Evolutionary conservation across 805 yeast genomes (phyloP).

Genomic region (Phaffomyces opuntiae): DNA sequence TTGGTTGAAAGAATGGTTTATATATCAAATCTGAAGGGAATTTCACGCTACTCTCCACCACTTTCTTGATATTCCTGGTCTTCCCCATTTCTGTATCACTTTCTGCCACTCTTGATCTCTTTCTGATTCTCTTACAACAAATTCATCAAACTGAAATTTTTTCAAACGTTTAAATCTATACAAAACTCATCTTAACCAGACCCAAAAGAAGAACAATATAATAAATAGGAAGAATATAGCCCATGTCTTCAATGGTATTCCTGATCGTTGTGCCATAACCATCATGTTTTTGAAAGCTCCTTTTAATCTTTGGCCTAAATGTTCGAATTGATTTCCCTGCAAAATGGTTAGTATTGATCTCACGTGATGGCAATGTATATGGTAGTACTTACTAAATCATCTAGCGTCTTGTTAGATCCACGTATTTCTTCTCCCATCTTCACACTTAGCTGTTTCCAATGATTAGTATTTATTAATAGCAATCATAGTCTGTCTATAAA

Average conservation of each 20-base stretch:
- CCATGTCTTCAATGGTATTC: slow-evolving; percentile 63
- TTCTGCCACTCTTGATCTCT: background rate
- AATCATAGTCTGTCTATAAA: background rate
- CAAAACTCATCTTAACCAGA: slow-evolving; percentile 27
- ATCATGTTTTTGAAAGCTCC: slow-evolving; percentile 51
- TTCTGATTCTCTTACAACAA: background rate
- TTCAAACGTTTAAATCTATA: background rate
- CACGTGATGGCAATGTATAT: too few species aligned
- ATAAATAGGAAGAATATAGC: slow-evolving; percentile 40
- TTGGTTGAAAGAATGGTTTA: slow-evolving; percentile 2
- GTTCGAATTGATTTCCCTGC: slow-evolving; percentile 37
- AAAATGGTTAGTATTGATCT: background rate
- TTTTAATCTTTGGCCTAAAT: slow-evolving; percentile 39
- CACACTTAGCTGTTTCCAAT: slow-evolving; percentile 32
- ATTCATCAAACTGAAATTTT: background rate
- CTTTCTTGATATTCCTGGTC: background rate
- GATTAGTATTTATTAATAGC: background rate
- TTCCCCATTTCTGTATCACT: background rate
- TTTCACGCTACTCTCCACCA: background rate
- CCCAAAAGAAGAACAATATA: slow-evolving; percentile 43
- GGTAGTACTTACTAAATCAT: slow-evolving; percentile 24
- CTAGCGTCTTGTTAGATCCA: slow-evolving; percentile 40
- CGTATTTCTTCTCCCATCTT: slow-evolving; percentile 63
- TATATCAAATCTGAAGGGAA: slow-evolving; percentile 7
- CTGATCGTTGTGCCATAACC: slow-evolving; percentile 55